Evolutionary conservation across 2,329 filamentous ascomycete species (phyloP).

Genomic region (Metarhizium brunneum): DNA sequence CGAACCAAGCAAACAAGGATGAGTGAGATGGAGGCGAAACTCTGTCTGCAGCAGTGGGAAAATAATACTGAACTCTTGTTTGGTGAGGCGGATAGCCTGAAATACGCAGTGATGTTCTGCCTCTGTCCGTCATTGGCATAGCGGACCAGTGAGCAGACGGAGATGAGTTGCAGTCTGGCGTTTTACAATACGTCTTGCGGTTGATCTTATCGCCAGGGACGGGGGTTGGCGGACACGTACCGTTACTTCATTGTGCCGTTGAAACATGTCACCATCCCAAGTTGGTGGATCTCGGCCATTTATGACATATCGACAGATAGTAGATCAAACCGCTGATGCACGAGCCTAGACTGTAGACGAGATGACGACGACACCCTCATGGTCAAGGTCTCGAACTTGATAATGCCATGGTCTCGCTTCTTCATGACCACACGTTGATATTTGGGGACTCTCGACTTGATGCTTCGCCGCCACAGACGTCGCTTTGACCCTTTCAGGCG

Average conservation of each 20-base stretch:
- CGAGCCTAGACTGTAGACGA: too few species aligned
- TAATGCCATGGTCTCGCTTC: too few species aligned
- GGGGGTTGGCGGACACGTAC: background rate
- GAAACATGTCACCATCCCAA: background rate
- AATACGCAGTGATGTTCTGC: background rate
- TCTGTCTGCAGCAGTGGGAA: background rate
- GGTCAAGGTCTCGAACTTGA: too few species aligned
- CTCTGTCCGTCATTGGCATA: too few species aligned
- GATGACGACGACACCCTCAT: too few species aligned
- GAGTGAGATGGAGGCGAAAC: background rate
- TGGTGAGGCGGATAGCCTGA: background rate
- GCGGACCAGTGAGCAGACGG: background rate
- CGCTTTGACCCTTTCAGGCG: too few species aligned
- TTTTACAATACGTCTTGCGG: background rate
- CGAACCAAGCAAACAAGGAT: background rate
- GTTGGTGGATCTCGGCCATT: background rate
- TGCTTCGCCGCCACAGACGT: background rate
- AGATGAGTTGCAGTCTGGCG: too few species aligned
- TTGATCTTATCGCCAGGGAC: background rate
- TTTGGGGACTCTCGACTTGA: background rate
- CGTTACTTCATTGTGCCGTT: background rate
- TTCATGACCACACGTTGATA: too few species aligned
- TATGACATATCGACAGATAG: too few species aligned
- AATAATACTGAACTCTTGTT: background rate
- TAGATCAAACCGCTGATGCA: background rate